A percentile compares a stretch with the other conserved stretches of the same genome.
Conservation (phyloP, 192 early-diverging fungal genomes). For the Mycoemilia scoparia region DNA sequence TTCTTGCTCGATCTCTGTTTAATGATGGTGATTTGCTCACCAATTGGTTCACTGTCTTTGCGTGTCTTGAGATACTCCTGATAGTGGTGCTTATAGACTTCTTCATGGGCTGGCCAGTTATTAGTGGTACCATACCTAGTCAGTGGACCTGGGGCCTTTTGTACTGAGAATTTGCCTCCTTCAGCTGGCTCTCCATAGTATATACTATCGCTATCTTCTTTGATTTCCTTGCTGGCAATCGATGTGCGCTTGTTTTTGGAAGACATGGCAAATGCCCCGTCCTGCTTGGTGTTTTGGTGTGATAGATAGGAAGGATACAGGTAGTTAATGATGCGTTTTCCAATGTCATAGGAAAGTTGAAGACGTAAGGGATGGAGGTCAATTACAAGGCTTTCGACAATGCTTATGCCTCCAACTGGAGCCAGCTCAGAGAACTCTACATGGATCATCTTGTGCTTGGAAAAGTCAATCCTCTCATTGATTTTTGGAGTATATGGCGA, state of each 20-base stretch:
- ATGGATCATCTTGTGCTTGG: conserved; percentile 72
- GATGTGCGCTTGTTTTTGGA: not conserved
- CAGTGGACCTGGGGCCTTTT: no score
- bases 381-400: conserved; percentile 81
- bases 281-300: no score
- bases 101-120: no score
- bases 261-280: not conserved
- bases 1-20: conserved; percentile 68
- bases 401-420: conserved; percentile 77
- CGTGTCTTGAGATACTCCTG: no score
- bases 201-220: not conserved
- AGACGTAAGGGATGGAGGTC: conserved; percentile 65
- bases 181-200: no score
- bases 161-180: no score
- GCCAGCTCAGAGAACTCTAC: conserved; percentile 61
- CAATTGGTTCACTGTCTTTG: no score
- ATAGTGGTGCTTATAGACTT: no score
- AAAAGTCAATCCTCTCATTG: conserved; percentile 41
- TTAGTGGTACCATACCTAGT: no score
- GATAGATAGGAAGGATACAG: conserved; percentile 55
- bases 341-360: conserved; percentile 75
- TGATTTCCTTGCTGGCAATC: not conserved
- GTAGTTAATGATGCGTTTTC: conserved; percentile 57
- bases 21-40: conserved; percentile 55
- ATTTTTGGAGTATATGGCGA: conserved; percentile 36